A percentile compares a stretch with the other conserved stretches of the same genome.
Evolutionary conservation across 2,329 filamentous ascomycete species (phyloP).

Genomic region (Teratosphaeria zuluensis): DNA sequence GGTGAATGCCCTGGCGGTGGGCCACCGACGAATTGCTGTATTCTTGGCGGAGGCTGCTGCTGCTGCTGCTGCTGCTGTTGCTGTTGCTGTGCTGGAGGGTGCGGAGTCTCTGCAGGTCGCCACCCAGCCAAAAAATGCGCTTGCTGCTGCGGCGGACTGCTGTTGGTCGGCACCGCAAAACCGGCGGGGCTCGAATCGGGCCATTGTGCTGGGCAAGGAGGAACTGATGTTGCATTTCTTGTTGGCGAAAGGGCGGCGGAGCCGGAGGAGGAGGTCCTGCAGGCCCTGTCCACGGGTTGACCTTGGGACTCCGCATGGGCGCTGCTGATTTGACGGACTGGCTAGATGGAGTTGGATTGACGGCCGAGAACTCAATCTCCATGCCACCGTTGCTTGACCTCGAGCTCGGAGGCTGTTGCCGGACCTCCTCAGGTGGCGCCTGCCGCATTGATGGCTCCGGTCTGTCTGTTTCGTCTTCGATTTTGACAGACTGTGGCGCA

Average conservation of each 20-base stretch:
- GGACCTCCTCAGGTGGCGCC: neutral
- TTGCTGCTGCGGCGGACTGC: neutral
- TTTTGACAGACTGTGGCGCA: neutral
- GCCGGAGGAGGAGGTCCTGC: neutral
- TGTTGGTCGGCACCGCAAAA: neutral
- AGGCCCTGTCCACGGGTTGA: neutral
- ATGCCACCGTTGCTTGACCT: neutral
- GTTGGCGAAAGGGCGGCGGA: neutral
- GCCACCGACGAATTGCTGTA: neutral
- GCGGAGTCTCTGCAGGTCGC: neutral
- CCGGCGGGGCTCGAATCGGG: neutral
- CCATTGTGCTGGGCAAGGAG: neutral
- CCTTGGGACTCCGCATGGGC: neutral
- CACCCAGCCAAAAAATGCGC: neutral
- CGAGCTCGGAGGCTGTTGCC: neutral
- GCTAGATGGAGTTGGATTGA: neutral
- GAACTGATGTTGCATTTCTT: neutral
- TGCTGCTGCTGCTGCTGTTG: neutral
- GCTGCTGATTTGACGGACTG: neutral
- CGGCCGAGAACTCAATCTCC: neutral
- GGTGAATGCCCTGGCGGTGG: neutral
- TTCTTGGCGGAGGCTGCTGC: neutral
- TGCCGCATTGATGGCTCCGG: neutral
- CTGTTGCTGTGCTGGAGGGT: neutral
- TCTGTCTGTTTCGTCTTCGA: neutral